phyloP scores from a whole-genome alignment of 768 basidiomycete species.

The Pleurotus tuber-regium region DNA sequence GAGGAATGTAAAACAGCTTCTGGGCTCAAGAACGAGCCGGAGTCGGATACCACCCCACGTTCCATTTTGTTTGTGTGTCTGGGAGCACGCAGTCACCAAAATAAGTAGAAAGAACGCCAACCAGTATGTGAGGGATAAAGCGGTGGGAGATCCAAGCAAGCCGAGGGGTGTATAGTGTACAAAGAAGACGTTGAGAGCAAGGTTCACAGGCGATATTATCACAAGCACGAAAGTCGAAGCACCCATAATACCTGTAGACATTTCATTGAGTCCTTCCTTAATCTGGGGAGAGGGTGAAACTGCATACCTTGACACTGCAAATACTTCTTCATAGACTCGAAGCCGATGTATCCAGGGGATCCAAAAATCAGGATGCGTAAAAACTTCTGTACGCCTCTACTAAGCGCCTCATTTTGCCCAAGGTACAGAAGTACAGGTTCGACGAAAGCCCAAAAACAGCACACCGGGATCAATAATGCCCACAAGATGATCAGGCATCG shows the following conservation, averaged over 20 bases:
- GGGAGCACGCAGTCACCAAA: slow-evolving; percentile 46
- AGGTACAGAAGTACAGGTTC: slow-evolving; percentile 60
- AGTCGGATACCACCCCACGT: slow-evolving; percentile 65
- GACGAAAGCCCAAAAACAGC: slow-evolving; percentile 60
- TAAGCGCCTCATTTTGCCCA: slow-evolving; percentile 58
- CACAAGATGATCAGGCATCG: slow-evolving; percentile 66
- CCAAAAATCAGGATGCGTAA: slow-evolving; percentile 62
- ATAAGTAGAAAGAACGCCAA: slow-evolving; percentile 57
- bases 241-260: slow-evolving; percentile 63
- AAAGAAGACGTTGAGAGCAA: slow-evolving; percentile 55
- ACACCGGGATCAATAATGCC: slow-evolving; percentile 61
- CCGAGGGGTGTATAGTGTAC: slow-evolving; percentile 64
- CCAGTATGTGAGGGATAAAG: slow-evolving; percentile 71
- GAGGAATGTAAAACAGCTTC: slow-evolving; percentile 56
- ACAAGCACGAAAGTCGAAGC: slow-evolving; percentile 65
- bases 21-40: slow-evolving; percentile 39
- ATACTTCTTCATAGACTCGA: slow-evolving; percentile 78
- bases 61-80: slow-evolving; percentile 49
- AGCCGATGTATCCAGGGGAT: slow-evolving; percentile 72
- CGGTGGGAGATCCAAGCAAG: slow-evolving; percentile 63
- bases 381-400: slow-evolving; percentile 60
- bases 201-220: slow-evolving; percentile 64
- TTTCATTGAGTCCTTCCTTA: no score
- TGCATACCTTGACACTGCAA: slow-evolving; percentile 71
- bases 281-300: neutral